Base-by-base conservation (phyloP, 768 basidiomycete genomes). In the Amanita muscaria region DNA sequence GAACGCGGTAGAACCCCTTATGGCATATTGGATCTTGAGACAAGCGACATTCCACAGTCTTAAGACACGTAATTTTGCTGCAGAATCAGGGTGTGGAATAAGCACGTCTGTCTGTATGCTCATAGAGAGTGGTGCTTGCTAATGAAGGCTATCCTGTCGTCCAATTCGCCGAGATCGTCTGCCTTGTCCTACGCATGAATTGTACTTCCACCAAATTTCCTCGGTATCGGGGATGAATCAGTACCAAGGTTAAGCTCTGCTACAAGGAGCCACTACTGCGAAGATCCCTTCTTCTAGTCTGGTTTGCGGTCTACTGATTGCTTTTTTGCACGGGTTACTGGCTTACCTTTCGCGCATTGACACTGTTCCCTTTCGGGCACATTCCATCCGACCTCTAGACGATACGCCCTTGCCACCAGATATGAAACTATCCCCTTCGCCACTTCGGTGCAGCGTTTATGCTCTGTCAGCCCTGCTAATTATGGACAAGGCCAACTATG, bases 171-270 rank as follows among this genome's bases (percentile, higher is more conserved):
- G 30, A 32, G 40, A 16, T 21, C 18, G 10, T 9, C 30, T 21
- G 2, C 39, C 12, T 14, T 29, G n/a, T 40, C 9, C 30, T 21
- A n/a, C 31, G 41, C n/a, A 31, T 21, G 29, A 18, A 5, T 31
- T 27, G n/a, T 16, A 19, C 31, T 29, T 30, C 40, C 11, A 3
- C 31, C 22, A 9, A 41, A 31, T 15, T 42, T 33, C 21, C 21
- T 23, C 4, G 29, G 31, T 15, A 32, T 31, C 6, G 30, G 31
- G 29, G 32, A 42, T 15, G 27, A 18, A 22, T 9, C n/a, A 15
- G 18, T 32, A 29, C 32, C 33, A 44, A 44, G 23, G 22, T 44
- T 44, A 44, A 44, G 43, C 43, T 44, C 43, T 22, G 25, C 11
- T 36, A 22, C n/a, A 29, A 29, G 22, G 25, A 36, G 22, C 31